Conservation (phyloP, 768 basidiomycete genomes). For the Termitomyces bulborhizus region DNA sequence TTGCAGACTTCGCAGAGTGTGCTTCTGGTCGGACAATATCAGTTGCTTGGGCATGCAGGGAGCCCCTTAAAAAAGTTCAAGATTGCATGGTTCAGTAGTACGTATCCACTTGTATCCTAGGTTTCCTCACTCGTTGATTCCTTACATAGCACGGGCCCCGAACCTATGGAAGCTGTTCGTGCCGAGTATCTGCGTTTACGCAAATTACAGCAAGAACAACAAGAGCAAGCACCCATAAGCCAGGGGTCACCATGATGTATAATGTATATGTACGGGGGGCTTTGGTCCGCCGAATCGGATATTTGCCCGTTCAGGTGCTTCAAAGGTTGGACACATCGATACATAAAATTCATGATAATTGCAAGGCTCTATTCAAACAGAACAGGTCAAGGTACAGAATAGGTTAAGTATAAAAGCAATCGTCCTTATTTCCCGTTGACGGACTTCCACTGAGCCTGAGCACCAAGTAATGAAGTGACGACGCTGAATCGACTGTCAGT, state of each 20-base stretch:
- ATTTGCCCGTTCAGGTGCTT: neutral
- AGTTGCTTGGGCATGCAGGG: conserved; percentile 79
- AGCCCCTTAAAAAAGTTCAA: conserved; percentile 62
- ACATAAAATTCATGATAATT: neutral
- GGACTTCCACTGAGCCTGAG: conserved; percentile 58
- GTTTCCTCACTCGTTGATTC: conserved; percentile 1
- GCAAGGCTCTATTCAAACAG: neutral
- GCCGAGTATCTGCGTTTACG: conserved; percentile 69
- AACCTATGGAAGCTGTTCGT: conserved; percentile 67
- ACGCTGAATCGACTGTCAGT: conserved; percentile 35
- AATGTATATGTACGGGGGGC: neutral
- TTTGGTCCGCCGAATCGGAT: neutral
- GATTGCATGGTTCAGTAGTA: conserved; percentile 79
- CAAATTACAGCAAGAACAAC: conserved; percentile 34
- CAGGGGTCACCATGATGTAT: neutral
- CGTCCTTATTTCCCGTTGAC: conserved; percentile 34
- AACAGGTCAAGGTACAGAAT: neutral
- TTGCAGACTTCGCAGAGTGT: conserved; percentile 77
- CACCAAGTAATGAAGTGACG: conserved; percentile 65
- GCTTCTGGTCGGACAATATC: conserved; percentile 76
- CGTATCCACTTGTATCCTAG: conserved; percentile 21
- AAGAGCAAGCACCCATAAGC: conserved; percentile 7
- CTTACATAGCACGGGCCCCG: conserved; percentile 57
- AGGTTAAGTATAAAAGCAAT: neutral
- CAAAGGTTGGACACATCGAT: neutral